Evolutionary conservation across 805 yeast species (phyloP).

Genomic region (Candida morakotiae): DNA sequence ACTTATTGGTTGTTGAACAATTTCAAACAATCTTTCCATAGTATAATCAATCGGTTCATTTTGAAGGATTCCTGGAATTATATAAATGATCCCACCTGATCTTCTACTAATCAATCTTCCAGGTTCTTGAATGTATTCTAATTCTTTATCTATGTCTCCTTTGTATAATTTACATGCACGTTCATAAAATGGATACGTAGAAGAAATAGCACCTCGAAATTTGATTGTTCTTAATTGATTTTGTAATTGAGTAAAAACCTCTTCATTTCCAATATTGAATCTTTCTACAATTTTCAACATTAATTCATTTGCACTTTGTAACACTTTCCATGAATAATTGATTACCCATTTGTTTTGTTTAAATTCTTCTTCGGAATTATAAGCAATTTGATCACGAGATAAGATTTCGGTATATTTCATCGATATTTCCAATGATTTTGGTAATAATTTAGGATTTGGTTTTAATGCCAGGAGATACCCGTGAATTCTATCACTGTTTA

Average conservation of each 20-base stretch:
- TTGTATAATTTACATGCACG: constrained; percentile 31
- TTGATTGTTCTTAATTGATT: constrained; percentile 69
- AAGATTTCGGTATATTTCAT: neutral
- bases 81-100: constrained; percentile 87
- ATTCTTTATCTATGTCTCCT: constrained; percentile 44
- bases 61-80: constrained; percentile 58
- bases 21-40: constrained; percentile 45
- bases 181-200: constrained; percentile 78
- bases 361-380: constrained; percentile 5
- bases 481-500: constrained; percentile 1
- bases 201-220: constrained; percentile 89
- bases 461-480: constrained; percentile 5
- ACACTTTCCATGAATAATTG: constrained; percentile 78
- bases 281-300: constrained; percentile 41
- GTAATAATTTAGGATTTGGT: neutral
- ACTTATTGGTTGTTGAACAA: constrained; percentile 51
- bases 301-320: constrained; percentile 68
- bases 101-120: constrained; percentile 69
- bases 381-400: constrained; percentile 3
- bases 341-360: constrained; percentile 36
- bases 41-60: constrained; percentile 35
- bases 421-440: constrained; percentile 3
- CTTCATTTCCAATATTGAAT: neutral
- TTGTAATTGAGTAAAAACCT: constrained; percentile 54
- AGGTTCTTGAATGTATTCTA: neutral